Percentiles rank a stretch among this genome's conserved stretches.
Conservation (phyloP, 2,329 filamentous ascomycete species). For the Pseudogymnoascus destructans region DNA sequence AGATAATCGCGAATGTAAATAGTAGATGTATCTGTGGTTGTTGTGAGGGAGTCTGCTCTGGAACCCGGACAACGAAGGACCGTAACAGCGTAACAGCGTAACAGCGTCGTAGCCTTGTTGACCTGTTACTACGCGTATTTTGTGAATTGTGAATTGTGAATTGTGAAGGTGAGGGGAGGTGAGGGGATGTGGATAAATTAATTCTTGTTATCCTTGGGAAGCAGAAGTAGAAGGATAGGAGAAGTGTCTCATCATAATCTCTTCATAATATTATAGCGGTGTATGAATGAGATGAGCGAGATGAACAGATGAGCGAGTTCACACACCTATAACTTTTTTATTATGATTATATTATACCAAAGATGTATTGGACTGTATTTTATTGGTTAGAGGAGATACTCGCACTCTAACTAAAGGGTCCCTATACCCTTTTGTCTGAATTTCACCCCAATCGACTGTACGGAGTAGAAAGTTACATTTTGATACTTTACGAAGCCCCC, state of each 20-base stretch:
- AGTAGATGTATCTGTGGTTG: slow-evolving; percentile 13
- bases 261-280: neutral
- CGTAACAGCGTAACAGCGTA: slow-evolving; percentile 28
- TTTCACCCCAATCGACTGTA: neutral
- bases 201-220: neutral
- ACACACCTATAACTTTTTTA: neutral
- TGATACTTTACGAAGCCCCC: neutral
- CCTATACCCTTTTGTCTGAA: neutral
- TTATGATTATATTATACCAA: neutral
- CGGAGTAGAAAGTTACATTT: neutral
- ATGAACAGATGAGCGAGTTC: neutral
- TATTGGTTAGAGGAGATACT: slow-evolving; percentile 3
- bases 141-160: neutral
- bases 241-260: slow-evolving; percentile 7
- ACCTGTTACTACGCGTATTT: slow-evolving; percentile 1
- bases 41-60: slow-evolving; percentile 31
- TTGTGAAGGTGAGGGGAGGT: neutral
- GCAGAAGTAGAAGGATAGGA: neutral
- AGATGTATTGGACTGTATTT: neutral
- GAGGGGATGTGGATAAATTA: neutral
- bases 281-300: slow-evolving; percentile 1
- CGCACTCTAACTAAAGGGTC: neutral
- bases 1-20: neutral
- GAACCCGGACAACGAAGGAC: slow-evolving; percentile 25
- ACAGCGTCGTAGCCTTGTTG: slow-evolving; percentile 1